phyloP scores from a whole-genome alignment of 192 early-diverging fungal genomes.

The Coemansia sp. region DNA sequence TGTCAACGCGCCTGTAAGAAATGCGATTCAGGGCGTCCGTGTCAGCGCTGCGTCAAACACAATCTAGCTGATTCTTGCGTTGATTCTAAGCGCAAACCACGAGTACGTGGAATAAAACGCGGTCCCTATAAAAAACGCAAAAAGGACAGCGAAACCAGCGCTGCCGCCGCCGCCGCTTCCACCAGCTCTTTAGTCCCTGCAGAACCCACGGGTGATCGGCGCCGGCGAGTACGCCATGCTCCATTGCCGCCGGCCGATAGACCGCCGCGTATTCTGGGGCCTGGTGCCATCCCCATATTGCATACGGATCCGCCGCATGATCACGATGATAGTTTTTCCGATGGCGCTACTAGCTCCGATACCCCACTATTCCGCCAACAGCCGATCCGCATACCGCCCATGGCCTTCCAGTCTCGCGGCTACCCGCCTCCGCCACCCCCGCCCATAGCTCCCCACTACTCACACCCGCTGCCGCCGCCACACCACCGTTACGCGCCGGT shows the following conservation, averaged over 20 bases:
- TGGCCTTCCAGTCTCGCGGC: background rate
- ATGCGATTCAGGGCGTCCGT: constrained; percentile 85
- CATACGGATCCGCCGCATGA: constrained; percentile 23
- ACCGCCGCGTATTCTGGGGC: constrained; percentile 29
- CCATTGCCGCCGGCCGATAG: background rate
- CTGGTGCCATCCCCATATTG: constrained; percentile 46
- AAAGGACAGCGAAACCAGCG: constrained; percentile 8
- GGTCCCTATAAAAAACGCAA: constrained; percentile 75
- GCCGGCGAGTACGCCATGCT: no score
- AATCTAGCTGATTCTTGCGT: constrained; percentile 67
- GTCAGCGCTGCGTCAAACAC: constrained; percentile 77
- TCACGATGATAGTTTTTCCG: constrained; percentile 1
- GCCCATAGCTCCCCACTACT: background rate
- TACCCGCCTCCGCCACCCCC: background rate
- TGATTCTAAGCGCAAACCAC: constrained; percentile 77
- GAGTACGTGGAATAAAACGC: constrained; percentile 81
- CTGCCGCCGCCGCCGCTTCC: background rate
- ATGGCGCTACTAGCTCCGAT: constrained; percentile 25
- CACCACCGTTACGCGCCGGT: background rate
- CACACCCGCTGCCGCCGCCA: background rate
- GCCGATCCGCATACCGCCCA: background rate
- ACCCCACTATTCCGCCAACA: constrained; percentile 22
- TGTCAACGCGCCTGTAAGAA: constrained; percentile 92
- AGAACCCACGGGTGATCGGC: no score
- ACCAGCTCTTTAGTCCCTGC: background rate